Base-by-base conservation (phyloP, 108 stramenopile genomes). In the Cyclotella kingstonii region DNA sequence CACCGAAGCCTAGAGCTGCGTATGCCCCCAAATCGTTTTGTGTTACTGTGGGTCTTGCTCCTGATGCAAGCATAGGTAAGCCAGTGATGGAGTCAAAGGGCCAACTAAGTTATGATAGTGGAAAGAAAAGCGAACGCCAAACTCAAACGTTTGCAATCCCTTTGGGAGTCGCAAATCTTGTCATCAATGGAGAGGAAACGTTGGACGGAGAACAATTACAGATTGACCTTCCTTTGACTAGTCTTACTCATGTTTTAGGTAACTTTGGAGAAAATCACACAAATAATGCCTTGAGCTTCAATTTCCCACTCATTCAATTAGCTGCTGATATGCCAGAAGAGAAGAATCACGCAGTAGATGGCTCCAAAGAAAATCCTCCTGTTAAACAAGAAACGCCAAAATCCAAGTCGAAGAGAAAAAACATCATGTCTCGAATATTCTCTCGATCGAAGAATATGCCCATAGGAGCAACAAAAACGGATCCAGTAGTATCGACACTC, bases 1-100 rank as follows among this genome's bases (percentile, higher is more conserved):
- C 23, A 43, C 3, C 31, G 35, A 22, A 42, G 19, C 28, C 21
- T 23, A n/a, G 19, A 23, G 8, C 49, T 2, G 27, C 68, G 6
- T 70, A 42, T 62, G 70, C 70, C 1, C 70, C 70, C 10, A 70
- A 70, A 46, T 47, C 46, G 3, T 70, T 70, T 45, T 62, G 60
- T 40, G 46, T 70, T 11, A 62, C 70, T 47, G 14, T 70, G 23
- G 70, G 60, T 14, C 45, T 70, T 34, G 59, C 54, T 17, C 52
- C 59, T 53, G 53, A 70, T 56, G 18, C 3, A 47, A 22, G 2
- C 21, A 5, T 22, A 2, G 9, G 9, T 21, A 18, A 9, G 10
- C 19, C 1, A 9, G 45, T 23, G 51, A 54, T 4, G 10, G 2
- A 36, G 9, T 27, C 41, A 4, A 40, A 17, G 29, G 2, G 1